These are phyloP conservation scores for Narthecium ossifragum DNA, from an alignment of 106 monocot species.

Conservation along the genomic window DNA sequence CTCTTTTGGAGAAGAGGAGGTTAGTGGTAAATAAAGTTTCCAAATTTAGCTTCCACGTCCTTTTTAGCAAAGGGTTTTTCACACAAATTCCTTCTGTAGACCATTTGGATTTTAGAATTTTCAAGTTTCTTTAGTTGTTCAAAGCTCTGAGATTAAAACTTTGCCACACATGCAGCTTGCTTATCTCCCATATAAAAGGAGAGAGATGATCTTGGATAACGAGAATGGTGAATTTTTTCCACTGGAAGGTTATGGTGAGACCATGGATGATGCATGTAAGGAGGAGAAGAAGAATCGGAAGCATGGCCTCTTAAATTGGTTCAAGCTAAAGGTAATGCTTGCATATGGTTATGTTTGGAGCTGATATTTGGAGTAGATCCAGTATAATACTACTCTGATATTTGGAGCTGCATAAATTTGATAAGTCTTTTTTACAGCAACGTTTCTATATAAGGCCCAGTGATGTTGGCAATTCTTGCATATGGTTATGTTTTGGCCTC, in stretches of 20 bases:
- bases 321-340: constrained; percentile 88
- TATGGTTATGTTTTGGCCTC: too few relatives aligned
- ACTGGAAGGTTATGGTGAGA: constrained; percentile 52
- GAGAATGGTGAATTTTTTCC: constrained; percentile 52
- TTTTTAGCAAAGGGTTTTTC: constrained; percentile 5
- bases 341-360: too few relatives aligned
- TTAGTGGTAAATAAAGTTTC: too few relatives aligned
- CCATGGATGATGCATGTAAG: constrained; percentile 52
- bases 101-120: not conserved
- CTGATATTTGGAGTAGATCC: too few relatives aligned
- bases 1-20: constrained; percentile 99
- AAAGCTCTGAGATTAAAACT: not conserved
- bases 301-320: constrained; percentile 91
- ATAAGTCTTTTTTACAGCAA: too few relatives aligned
- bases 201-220: constrained; percentile 69
- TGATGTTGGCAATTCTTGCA: too few relatives aligned
- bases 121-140: not conserved
- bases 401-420: too few relatives aligned
- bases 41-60: too few relatives aligned
- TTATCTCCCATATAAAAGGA: constrained; percentile 86
- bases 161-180: constrained; percentile 67
- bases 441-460: too few relatives aligned
- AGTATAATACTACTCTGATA: too few relatives aligned
- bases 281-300: constrained; percentile 79
- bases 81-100: not conserved